Conservation (phyloP, 2,329 filamentous ascomycete genomes). For the Cephalotrichum gorgonifer region DNA sequence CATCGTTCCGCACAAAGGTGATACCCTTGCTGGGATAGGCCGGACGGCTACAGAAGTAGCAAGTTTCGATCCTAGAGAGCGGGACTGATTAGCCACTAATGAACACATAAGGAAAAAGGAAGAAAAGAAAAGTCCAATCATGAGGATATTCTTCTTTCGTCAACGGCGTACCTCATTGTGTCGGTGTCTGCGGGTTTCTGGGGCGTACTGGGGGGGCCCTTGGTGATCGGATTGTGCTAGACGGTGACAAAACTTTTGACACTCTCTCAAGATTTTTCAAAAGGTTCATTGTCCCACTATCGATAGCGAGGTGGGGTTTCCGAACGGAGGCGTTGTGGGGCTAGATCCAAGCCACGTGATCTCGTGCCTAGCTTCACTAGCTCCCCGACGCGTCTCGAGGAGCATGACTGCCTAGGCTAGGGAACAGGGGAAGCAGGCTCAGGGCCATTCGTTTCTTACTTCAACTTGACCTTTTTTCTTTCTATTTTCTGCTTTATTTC, state of each 20-base stretch:
- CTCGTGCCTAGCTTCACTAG: slow-evolving; percentile 1
- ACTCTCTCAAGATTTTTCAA: not conserved
- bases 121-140: not conserved
- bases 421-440: not conserved
- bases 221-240: slow-evolving; percentile 1
- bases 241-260: slow-evolving; percentile 6
- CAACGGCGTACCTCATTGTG: slow-evolving; percentile 9
- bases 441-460: not conserved
- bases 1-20: slow-evolving; percentile 38
- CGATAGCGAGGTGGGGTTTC: slow-evolving; percentile 4
- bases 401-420: slow-evolving; percentile 1
- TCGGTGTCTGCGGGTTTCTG: not conserved
- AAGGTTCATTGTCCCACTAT: not conserved
- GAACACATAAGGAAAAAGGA: not conserved
- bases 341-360: slow-evolving; percentile 3
- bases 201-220: not conserved
- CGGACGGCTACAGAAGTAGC: slow-evolving; percentile 36
- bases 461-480: not conserved
- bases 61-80: slow-evolving; percentile 29
- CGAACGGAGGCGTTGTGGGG: not conserved
- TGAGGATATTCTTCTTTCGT: not conserved
- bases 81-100: not conserved
- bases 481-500: not conserved
- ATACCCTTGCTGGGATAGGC: slow-evolving; percentile 48
- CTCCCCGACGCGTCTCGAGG: not conserved